Conservation (phyloP, 495 filamentous ascomycete genomes). For the Penicillium longicatenatum region DNA sequence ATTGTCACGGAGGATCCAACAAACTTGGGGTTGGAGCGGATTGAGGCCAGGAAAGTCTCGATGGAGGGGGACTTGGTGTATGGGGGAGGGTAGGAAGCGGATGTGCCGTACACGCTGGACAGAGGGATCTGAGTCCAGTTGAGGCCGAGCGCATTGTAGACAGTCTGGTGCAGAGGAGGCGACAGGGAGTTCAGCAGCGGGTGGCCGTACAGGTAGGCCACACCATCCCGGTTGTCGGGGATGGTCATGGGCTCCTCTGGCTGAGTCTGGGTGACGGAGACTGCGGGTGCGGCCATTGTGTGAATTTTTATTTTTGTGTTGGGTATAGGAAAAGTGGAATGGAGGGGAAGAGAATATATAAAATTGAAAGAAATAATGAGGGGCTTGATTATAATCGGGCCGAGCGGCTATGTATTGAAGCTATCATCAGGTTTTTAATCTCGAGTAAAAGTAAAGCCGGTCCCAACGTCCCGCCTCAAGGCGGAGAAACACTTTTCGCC, state of each 20-base stretch:
- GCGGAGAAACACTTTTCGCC: constrained; percentile 34
- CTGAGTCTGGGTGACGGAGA: constrained; percentile 14
- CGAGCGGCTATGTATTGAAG: constrained; percentile 8
- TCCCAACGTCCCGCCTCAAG: background rate
- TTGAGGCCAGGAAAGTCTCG: constrained; percentile 50
- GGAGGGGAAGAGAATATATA: constrained; percentile 4
- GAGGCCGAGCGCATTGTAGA: constrained; percentile 59
- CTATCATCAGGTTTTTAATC: constrained; percentile 10
- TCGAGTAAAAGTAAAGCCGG: constrained; percentile 19
- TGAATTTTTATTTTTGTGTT: constrained; percentile 3
- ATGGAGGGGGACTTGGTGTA: constrained; percentile 47
- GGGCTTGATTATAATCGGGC: constrained; percentile 10
- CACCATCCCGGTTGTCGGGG: constrained; percentile 38
- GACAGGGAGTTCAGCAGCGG: constrained; percentile 69
- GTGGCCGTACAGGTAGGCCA: constrained; percentile 53
- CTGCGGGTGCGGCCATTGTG: constrained; percentile 24
- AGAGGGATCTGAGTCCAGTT: constrained; percentile 62
- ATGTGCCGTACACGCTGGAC: constrained; percentile 40
- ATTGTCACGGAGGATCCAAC: constrained; percentile 72
- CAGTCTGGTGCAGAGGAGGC: constrained; percentile 65
- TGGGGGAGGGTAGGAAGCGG: constrained; percentile 38
- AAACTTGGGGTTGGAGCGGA: constrained; percentile 51
- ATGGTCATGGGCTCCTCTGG: constrained; percentile 42
- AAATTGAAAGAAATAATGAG: background rate
- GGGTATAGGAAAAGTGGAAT: background rate